Evolutionary conservation across 1,284 basidiomycete genomes (phyloP), one percentile per base, ranked within the genome.

Genomic region (Garcileccinum viscosum): DNA sequence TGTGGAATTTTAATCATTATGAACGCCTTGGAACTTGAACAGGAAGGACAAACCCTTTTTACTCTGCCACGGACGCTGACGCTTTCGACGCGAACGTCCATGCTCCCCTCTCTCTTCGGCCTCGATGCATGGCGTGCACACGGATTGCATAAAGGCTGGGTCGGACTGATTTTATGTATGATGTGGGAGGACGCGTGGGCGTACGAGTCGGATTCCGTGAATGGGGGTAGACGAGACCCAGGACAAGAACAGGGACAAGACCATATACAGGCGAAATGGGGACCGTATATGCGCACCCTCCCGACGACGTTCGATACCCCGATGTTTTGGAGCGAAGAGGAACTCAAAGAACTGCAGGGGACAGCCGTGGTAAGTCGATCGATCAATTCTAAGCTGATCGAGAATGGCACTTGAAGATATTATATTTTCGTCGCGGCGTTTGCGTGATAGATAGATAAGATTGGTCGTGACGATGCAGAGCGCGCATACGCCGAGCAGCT

Each of bases 301-400:
- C 97, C 97, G 0, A 83, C 77, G 2, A 71, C 74, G 12, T 99
- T 99, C 77, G 88, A 93, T 72, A 97, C 96, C 0, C 95, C 97
- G 2, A 99, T 99, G 95, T 98, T 98, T 80, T 99, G 97, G 98
- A 82, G 78, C 37, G 85, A 87, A 2, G 85, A 86, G 3, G 95
- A 98, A 67, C 81, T 97, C 5, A 79, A 83, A n/a, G 90, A 94
- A 75, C 86, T 99, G 9, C 80, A 85, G 70, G 98, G 96, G 0
- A 98, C 96, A 47, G 89, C 92, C 40, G 90, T 99, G 80, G 86
- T 93, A 86, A 89, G 95, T 95, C 80, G 76, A 90, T 89, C 75
- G 30, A 64, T 62, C 37, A 27, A n/a, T 33, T 40, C 47, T 59
- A 40, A 70, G 5, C 67, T 76, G 47, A 75, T 69, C 35, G 62